Base-by-base conservation (phyloP, 2,329 filamentous ascomycete species). In the Chrysoporthe cubensis region DNA sequence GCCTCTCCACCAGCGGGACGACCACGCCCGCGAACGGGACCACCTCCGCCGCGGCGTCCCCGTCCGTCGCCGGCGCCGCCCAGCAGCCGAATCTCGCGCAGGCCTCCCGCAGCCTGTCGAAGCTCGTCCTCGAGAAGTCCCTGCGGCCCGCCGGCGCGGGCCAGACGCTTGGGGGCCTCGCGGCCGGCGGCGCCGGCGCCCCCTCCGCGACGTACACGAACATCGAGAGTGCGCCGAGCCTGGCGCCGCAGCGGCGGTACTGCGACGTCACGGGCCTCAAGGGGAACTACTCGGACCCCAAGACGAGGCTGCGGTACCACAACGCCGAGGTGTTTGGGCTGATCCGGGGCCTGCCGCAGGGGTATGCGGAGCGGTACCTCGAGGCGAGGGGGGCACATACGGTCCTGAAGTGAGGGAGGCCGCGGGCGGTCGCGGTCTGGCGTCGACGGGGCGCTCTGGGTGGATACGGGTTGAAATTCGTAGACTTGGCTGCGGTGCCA, bases 201-300 rank as follows among this genome's bases (percentile, higher is more conserved):
- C 90, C 0, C 92, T 91, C 0, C 87, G 86, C 43, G 43, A 97
- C 96, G 1, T 99, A 98, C 79, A 97, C 93, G 7, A 98, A 97
- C 76, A 96, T 99, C 71, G 96, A 80, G 79, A 94, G 93, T 60
- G 95, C 96, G 3, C 96, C 96, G 50, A 96, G 92, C 68, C 83
- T 98, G 74, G 91, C 91, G 62, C 91, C 93, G 72, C 88, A 92
- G 76, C 94, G 90, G 79, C 92, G 91, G 75, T 99, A 98, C 80
- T 99, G 96, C 82, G 96, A 99, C 79, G 87, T 99, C 74, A 99
- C 96, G 1, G 96, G 96, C 1, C 81, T 99, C 71, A 88, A 93
- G n/a, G 93, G 94, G 42, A 91, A 91, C 6, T 99, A 99, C 77
- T 88, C 92, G 43, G 96, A 99, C 77, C 96, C 96, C 2, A 99